Base-by-base conservation (phyloP, 257 asterid genomes). In the Handroanthus guayacan region DNA sequence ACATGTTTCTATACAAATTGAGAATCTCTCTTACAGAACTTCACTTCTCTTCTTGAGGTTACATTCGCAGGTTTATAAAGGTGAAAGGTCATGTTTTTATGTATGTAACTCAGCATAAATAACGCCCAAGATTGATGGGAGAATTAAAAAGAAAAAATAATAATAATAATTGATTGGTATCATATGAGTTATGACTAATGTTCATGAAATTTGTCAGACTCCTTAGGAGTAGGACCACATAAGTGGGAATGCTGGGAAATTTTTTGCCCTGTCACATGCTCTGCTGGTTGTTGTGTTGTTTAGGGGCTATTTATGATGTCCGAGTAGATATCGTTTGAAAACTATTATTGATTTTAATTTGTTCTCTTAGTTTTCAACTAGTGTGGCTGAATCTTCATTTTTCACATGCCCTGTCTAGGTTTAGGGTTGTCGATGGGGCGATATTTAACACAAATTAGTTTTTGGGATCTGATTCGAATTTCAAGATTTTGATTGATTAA, bases 231-330 rank as follows among this genome's bases (percentile, higher is more conserved):
- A 61, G 67, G 67, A 25, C 65, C 65, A 61, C 67, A 34, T 11
- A 11, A 34, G 12, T 61, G 67, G 44, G 67, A 13, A 61, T 61
- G 67, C 67, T 34, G 45, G 67, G 45, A 61, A 61, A 61, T 11
- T 3, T 4, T 61, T 10, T 5, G 5, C 17, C 66, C 38, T 3
- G 7, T 31, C 41, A 31, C 65, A 9, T 58, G 41, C n/a, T 56
- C 0, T 56, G 16, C 65, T 25, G 37, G 34, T 54, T 16, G 25
- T 1, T 55, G 31, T 18, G 39, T 31, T 58, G 62, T 17, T 12
- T 8, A 3, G 65, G 13, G 20, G 41, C 65, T 58, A 10, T 58
- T 58, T 58, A n/a, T 20, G 65, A 54, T 54, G 16, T 54, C 5
- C 60, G 6, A 16, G 60, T 16, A 4, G 55, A 48, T 11, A 7